Evolutionary conservation across 1,284 basidiomycete species (phyloP), one percentile per base, ranked within the genome.

Genomic region (Ustilago shanxiensis): DNA sequence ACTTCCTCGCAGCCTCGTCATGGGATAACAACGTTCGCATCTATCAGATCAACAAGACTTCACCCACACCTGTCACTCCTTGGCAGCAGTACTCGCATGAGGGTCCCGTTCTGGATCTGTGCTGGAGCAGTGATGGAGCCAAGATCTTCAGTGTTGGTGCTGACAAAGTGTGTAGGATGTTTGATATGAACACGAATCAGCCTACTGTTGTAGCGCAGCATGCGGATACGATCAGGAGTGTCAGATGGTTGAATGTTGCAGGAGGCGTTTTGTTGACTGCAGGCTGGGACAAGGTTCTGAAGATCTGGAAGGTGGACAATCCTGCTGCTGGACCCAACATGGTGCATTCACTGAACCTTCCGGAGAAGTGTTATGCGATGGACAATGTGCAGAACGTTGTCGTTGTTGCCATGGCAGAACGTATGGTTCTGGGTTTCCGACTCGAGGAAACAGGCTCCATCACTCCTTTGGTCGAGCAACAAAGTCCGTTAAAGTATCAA

Each of bases 221-320:
- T 83, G 92, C 94, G 79, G 92, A 90, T 60, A 91, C 94, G 2
- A 91, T 97, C 75, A 91, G 91, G 78, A 90, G 89, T 66, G 90
- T 95, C 37, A 89, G 90, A 63, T 95, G 91, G 90, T 89, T 94
- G 59, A 92, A 93, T 74, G 90, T 91, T 9, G 85, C 83, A 87
- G 90, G 83, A 86, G 91, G 92, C 10, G 90, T 94, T 64, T 88
- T 95, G 39, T 92, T 91, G 16, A 95, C 94, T 0, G 94, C 93
- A 1, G 93, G 93, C 60, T 97, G 94, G 94, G 95, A 97, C 86
- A 94, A 94, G 87, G 93, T 92, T 14, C 85, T 95, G 80, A 95
- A 94, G 57, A 77, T 77, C 39, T 83, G 79, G 79, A 83, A 81
- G 61, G 65, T 82, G 45, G 80, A 82, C 45, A 76, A 76, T 31